A percentile compares a stretch with the other conserved stretches of the same genome.
phyloP scores from a whole-genome alignment of 768 basidiomycete genomes.

The Leucosporidium scottii region DNA sequence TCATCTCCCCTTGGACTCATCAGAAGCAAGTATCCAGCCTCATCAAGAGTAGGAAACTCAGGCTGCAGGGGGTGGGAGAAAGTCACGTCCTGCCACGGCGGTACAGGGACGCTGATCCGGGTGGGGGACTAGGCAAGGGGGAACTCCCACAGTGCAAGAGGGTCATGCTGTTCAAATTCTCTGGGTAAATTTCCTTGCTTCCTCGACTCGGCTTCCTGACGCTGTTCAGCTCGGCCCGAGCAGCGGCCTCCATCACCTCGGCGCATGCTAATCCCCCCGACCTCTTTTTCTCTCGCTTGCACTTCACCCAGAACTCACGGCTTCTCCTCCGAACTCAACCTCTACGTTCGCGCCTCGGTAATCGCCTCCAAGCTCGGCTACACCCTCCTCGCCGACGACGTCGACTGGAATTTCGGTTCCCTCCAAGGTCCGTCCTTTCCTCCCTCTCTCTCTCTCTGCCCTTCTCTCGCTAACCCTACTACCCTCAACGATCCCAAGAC shows the following conservation, averaged over 20 bases:
- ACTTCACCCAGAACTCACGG: constrained; percentile 1
- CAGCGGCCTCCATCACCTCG: no score
- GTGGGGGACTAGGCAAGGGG: constrained; percentile 5
- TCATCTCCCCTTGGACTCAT: no score
- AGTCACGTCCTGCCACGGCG: constrained; percentile 22
- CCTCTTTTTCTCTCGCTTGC: not conserved
- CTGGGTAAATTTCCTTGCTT: constrained; percentile 1
- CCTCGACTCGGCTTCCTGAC: no score
- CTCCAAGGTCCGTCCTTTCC: not conserved
- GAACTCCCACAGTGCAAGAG: constrained; percentile 25
- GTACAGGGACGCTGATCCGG: constrained; percentile 12
- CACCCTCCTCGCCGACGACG: constrained; percentile 30
- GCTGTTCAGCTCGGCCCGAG: no score
- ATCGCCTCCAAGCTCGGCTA: constrained; percentile 30
- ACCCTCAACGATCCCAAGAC: not conserved
- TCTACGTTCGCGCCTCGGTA: constrained; percentile 23
- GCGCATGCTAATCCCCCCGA: not conserved
- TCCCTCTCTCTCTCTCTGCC: no score
- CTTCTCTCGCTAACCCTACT: no score
- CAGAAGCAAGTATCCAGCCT: no score
- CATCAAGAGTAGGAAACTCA: not conserved
- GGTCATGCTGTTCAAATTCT: constrained; percentile 25
- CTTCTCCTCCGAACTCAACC: constrained; percentile 25
- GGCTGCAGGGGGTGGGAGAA: constrained; percentile 5
- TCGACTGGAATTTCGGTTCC: constrained; percentile 20